These are phyloP conservation scores for Cordyceps fumosorosea DNA, from an alignment of 2,329 filamentous ascomycete species.

Conservation along the genomic window DNA sequence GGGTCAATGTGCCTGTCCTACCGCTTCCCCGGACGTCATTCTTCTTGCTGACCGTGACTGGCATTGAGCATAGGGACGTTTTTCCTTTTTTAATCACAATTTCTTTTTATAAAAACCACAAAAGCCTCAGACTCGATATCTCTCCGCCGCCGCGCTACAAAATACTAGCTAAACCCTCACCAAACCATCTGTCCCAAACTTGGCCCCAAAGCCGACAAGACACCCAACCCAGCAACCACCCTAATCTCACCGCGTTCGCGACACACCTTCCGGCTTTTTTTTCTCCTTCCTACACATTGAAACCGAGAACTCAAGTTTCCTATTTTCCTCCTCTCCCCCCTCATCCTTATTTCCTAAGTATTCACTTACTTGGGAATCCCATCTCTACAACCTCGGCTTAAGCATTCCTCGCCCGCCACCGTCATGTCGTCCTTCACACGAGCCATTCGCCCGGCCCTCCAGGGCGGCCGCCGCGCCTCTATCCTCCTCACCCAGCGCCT, in stretches of 20 bases:
- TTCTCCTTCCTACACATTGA: background rate
- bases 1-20: background rate
- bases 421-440: constrained; percentile 44
- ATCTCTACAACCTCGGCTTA: background rate
- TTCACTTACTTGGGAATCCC: constrained; percentile 2
- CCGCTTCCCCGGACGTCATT: background rate
- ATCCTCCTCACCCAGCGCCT: constrained; percentile 30
- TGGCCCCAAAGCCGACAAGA: background rate
- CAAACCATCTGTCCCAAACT: background rate
- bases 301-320: background rate
- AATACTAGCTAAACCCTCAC: background rate
- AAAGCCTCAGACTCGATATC: background rate
- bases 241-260: constrained; percentile 2
- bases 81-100: too few species aligned
- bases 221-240: constrained; percentile 8
- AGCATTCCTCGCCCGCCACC: constrained; percentile 19
- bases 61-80: too few species aligned
- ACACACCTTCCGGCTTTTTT: background rate
- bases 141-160: background rate
- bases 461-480: constrained; percentile 33
- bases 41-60: background rate
- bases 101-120: too few species aligned
- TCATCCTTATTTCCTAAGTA: background rate
- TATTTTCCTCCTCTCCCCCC: background rate
- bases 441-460: constrained; percentile 45